Percentiles rank a stretch among this genome's conserved stretches.
These are phyloP conservation scores for Hygrophoropsis aurantiaca DNA, from an alignment of 768 basidiomycete species.

Conservation along the genomic window DNA sequence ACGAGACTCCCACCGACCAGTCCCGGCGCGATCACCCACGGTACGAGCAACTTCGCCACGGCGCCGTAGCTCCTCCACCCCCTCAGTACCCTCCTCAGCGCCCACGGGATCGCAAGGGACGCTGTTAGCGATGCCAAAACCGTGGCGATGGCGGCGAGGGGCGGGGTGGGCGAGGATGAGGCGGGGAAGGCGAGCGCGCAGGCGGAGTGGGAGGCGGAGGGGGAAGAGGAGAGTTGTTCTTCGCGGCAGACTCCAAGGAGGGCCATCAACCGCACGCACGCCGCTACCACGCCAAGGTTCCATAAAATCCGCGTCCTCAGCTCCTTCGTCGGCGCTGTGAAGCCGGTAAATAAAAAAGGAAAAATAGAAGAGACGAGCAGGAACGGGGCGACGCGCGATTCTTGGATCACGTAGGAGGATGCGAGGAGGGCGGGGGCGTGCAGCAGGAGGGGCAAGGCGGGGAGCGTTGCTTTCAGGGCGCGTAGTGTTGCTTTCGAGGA, in stretches of 20 bases:
- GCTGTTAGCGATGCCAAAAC: no score
- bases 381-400: constrained; percentile 81
- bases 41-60: constrained; percentile 63
- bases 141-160: no score
- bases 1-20: constrained; percentile 60
- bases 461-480: no score
- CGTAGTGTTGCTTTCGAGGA: no score
- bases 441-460: constrained; percentile 54
- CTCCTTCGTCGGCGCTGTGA: constrained; percentile 64
- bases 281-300: constrained; percentile 66
- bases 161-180: constrained; percentile 58
- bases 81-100: constrained; percentile 54
- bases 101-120: constrained; percentile 56
- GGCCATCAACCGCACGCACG: constrained; percentile 73
- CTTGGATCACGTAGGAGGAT: constrained; percentile 98
- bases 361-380: constrained; percentile 66
- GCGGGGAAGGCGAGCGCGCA: constrained; percentile 64
- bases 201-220: constrained; percentile 86
- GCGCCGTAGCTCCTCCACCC: constrained; percentile 77
- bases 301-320: constrained; percentile 76
- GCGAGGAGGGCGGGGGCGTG: constrained; percentile 82
- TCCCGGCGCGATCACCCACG: constrained; percentile 53
- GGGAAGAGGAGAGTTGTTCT: constrained; percentile 89
- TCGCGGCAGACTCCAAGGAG: constrained; percentile 89
- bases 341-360: constrained; percentile 57